Percentiles rank a stretch among this genome's conserved stretches.
Evolutionary conservation across 257 asterid genomes (phyloP).

Genomic region (Jaltomata sinuosa): DNA sequence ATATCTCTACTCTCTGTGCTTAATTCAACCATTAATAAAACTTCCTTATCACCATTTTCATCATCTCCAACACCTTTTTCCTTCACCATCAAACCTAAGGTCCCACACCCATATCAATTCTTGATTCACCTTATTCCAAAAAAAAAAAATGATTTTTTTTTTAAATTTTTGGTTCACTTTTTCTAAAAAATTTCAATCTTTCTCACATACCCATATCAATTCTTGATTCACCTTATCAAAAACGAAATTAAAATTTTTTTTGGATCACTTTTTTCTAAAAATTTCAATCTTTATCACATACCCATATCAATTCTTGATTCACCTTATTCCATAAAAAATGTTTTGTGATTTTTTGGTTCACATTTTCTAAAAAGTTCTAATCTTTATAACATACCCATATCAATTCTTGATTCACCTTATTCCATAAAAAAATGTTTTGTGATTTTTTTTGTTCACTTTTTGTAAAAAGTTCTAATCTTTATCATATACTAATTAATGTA

Average conservation of each 20-base stretch:
- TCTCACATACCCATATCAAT: background rate
- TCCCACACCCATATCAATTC: background rate
- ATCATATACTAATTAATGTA: background rate
- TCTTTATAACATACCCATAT: background rate
- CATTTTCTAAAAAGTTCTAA: too few species aligned
- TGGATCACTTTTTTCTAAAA: too few species aligned
- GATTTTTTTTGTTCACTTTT: background rate
- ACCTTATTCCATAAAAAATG: too few species aligned
- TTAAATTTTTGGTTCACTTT: background rate
- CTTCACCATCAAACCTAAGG: constrained; percentile 34
- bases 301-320: background rate
- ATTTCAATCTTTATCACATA: background rate
- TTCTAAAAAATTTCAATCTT: background rate
- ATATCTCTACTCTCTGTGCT: constrained; percentile 17
- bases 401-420: background rate
- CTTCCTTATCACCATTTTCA: constrained; percentile 10
- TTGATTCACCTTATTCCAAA: background rate
- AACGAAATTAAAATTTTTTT: too few species aligned
- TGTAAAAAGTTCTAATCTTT: background rate
- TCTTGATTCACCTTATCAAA: background rate
- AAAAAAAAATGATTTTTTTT: background rate
- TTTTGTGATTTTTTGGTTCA: too few species aligned
- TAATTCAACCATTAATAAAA: constrained; percentile 14
- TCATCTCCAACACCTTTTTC: constrained; percentile 15
- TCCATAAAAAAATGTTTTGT: too few species aligned